Conservation (phyloP, 352 stramenopile genomes). For the Peronospora belbahrii region DNA sequence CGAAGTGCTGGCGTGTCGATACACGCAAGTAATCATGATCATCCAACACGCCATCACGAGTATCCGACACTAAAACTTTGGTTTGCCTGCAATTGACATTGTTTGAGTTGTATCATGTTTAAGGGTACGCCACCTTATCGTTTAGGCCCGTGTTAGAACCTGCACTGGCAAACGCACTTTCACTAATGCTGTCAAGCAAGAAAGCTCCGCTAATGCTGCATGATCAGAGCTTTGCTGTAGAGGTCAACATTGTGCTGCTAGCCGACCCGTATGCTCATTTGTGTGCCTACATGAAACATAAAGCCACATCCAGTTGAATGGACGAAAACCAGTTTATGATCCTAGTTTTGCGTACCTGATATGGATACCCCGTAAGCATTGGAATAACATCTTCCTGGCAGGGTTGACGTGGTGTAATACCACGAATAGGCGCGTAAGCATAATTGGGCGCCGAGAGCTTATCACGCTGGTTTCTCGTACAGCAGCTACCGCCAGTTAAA, state of each 20-base stretch:
- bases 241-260: slow-evolving; percentile 13
- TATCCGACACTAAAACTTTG: no score
- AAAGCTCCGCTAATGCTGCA: slow-evolving; percentile 42
- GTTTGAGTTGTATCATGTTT: slow-evolving; percentile 1
- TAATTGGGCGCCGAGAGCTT: slow-evolving; percentile 39
- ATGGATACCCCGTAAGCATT: slow-evolving; percentile 59
- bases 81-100: background rate
- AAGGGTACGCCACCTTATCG: slow-evolving; percentile 17
- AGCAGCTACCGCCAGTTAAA: slow-evolving; percentile 28
- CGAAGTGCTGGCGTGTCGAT: no score
- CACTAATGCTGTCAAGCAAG: slow-evolving; percentile 36
- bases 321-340: background rate
- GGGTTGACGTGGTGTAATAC: slow-evolving; percentile 16
- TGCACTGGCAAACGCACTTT: slow-evolving; percentile 29
- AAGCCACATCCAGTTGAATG: background rate
- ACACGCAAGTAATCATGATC: no score
- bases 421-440: slow-evolving; percentile 28
- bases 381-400: slow-evolving; percentile 43
- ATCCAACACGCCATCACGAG: no score
- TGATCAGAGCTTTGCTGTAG: slow-evolving; percentile 29
- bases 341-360: slow-evolving; percentile 32
- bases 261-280: slow-evolving; percentile 34
- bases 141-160: slow-evolving; percentile 21
- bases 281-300: slow-evolving; percentile 18
- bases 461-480: slow-evolving; percentile 17